These are phyloP conservation scores for Tothia fuscella DNA, from an alignment of 2,329 filamentous ascomycete species.

Conservation along the genomic window DNA sequence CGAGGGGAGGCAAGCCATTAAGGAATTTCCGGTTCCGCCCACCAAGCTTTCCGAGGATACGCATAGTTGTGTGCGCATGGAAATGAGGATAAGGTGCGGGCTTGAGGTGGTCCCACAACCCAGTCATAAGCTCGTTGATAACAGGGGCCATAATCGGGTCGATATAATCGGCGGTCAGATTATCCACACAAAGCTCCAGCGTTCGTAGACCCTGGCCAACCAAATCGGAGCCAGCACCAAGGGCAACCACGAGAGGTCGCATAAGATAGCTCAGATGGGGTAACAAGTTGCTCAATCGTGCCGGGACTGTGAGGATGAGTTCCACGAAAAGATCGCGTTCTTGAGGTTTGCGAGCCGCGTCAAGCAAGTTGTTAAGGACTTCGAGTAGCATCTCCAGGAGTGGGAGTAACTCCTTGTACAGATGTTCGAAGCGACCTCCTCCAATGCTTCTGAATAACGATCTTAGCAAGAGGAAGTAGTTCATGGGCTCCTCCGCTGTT, in stretches of 20 bases:
- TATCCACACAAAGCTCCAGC: conserved; percentile 92
- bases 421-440: conserved; percentile 89
- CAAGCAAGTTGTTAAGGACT: conserved; percentile 85
- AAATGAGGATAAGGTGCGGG: conserved; percentile 95
- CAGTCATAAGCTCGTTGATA: conserved; percentile 97
- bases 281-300: conserved; percentile 82
- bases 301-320: conserved; percentile 88
- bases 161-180: conserved; percentile 91
- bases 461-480: conserved; percentile 88
- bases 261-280: conserved; percentile 95
- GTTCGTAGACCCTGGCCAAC: conserved; percentile 91
- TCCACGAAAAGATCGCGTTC: conserved; percentile 96
- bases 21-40: conserved; percentile 93
- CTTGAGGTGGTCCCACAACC: conserved; percentile 87
- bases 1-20: conserved; percentile 73
- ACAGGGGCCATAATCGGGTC: conserved; percentile 99
- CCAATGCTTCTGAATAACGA: conserved; percentile 95
- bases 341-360: conserved; percentile 78
- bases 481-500: conserved; percentile 93
- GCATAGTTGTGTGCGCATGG: conserved; percentile 93
- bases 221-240: conserved; percentile 82
- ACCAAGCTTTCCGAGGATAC: conserved; percentile 91
- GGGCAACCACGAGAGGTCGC: conserved; percentile 89
- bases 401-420: conserved; percentile 96
- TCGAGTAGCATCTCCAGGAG: conserved; percentile 95